Evolutionary conservation across 306 rosid genomes (phyloP).

Genomic region (Vigna radiata): DNA sequence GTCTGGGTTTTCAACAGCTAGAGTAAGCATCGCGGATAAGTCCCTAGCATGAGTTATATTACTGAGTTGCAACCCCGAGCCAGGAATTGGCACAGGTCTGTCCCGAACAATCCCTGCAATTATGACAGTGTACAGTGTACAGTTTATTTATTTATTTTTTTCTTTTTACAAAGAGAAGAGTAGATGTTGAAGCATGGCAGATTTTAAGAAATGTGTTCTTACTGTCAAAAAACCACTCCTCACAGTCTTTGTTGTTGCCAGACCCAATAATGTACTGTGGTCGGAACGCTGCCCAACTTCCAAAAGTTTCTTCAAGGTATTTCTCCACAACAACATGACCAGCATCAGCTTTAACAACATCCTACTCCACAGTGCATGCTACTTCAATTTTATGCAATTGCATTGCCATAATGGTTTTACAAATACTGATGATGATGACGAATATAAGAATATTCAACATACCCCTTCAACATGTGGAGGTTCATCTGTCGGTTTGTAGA

Average conservation of each 20-base stretch:
- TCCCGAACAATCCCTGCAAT: conserved; percentile 86
- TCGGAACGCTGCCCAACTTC: conserved; percentile 77
- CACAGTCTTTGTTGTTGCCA: conserved; percentile 98
- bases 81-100: conserved; percentile 88
- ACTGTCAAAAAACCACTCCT: conserved; percentile 97
- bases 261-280: conserved; percentile 95
- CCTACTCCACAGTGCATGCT: conserved; percentile 52
- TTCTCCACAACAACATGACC: conserved; percentile 93
- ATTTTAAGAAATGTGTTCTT: conserved; percentile 43
- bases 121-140: neutral
- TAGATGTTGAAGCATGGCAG: conserved; percentile 2
- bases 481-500: conserved; percentile 87
- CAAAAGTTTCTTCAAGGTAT: conserved; percentile 71
- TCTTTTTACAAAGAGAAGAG: neutral
- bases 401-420: conserved; percentile 14
- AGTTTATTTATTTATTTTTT: no score
- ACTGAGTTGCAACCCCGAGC: conserved; percentile 88
- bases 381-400: neutral
- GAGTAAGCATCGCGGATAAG: conserved; percentile 82
- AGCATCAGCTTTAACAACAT: conserved; percentile 84
- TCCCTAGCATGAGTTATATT: conserved; percentile 88
- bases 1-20: conserved; percentile 83
- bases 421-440: neutral
- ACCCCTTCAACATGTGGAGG: conserved; percentile 99
- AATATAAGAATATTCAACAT: conserved; percentile 33